Percentiles rank a stretch among this genome's conserved stretches.
These are phyloP conservation scores for Triangularia verruculosa DNA, from an alignment of 2,329 filamentous ascomycete species.

Conservation along the genomic window DNA sequence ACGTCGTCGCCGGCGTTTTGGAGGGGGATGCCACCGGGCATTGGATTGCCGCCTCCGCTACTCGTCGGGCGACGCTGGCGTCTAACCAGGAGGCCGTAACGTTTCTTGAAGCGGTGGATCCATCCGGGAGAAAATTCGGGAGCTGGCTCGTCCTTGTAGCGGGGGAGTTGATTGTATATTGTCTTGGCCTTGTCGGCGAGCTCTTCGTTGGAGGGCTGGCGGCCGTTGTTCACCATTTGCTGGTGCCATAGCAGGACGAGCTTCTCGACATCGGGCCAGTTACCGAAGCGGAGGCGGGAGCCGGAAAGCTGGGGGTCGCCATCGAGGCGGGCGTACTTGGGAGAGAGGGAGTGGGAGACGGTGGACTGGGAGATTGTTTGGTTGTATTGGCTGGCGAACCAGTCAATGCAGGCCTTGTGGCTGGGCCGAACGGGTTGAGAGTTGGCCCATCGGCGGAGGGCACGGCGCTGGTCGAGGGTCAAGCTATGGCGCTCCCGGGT, in stretches of 20 bases:
- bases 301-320: constrained; percentile 61
- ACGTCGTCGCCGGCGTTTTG: constrained; percentile 55
- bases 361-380: constrained; percentile 62
- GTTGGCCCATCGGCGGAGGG: constrained; percentile 58
- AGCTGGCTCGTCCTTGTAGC: constrained; percentile 58
- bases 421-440: constrained; percentile 54
- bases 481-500: constrained; percentile 53
- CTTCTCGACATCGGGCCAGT: constrained; percentile 63
- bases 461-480: constrained; percentile 60
- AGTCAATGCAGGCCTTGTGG: constrained; percentile 62
- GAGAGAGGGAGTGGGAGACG: constrained; percentile 59
- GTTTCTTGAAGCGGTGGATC: constrained; percentile 64
- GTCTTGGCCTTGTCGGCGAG: constrained; percentile 59
- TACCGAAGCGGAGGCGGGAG: constrained; percentile 59
- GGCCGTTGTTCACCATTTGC: constrained; percentile 49
- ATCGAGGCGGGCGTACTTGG: constrained; percentile 61
- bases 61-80: constrained; percentile 49
- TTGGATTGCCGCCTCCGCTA: neutral
- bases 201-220: constrained; percentile 61
- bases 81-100: constrained; percentile 56
- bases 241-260: constrained; percentile 56
- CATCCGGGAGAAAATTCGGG: constrained; percentile 63
- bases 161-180: constrained; percentile 56
- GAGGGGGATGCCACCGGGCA: constrained; percentile 36
- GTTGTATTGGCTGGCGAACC: constrained; percentile 57